Evolutionary conservation across 441 rosid species (phyloP), one percentile per base, ranked within the genome.

Genomic region (Hypseocharis bilobata): DNA sequence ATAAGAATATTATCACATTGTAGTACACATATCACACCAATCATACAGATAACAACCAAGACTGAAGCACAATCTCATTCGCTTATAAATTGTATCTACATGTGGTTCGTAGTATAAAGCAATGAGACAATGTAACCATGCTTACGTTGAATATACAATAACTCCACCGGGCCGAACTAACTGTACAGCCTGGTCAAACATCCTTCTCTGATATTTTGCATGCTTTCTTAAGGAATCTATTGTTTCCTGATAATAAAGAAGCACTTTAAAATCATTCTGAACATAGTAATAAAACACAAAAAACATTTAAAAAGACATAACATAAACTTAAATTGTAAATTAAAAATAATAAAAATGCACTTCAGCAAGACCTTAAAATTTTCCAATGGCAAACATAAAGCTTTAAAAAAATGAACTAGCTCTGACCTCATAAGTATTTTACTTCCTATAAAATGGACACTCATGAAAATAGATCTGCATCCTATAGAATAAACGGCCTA

Each of bases 121-220:
- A 44, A 68, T 25, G 5, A 45, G 59, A 59, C 4, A 67, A 20
- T 16, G 26, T 44, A 44, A 42, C 64, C 47, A 36, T 68, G 79
- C 94, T 82, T 60, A 93, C 98, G 97, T 93, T 55, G 98, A 93
- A 83, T 90, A 93, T 49, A 93, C 96, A 26, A 93, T 72, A 71
- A 86, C 82, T 68, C 98, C 98, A 78, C 97, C 97, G 67, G 95
- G 83, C 19, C 96, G 85, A 80, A 87, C 97, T 69, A 92, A 74
- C 78, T 92, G 92, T 79, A 92, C 88, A 74, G 97, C 98, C 77
- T 92, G 97, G 64, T 92, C 98, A 57, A 92, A 83, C 96, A 92
- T 88, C 83, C 83, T 85, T 74, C 84, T 80, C 75, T 90, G 97
- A 76, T 92, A 92, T 70, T 74, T 81, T 19, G 86, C 94, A 75